Conservation (phyloP, 768 basidiomycete species). For the Leccinum incarnatum region DNA sequence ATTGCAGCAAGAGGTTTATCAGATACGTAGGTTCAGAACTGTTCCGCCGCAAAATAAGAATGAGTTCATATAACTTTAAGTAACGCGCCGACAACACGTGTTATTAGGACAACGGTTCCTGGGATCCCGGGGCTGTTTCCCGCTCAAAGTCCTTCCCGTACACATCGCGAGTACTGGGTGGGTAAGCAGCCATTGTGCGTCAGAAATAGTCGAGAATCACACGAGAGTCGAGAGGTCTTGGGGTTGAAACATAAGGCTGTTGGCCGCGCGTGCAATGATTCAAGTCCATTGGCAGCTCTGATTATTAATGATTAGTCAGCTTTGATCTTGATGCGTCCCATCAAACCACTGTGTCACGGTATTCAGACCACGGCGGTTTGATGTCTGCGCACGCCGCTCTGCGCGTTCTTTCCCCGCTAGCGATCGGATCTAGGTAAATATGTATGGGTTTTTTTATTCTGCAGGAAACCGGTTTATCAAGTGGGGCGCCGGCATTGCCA, state of each 20-base stretch:
- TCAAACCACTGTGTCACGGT: too few relatives aligned
- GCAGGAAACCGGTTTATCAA: not conserved
- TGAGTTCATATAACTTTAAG: not conserved
- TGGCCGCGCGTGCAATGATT: too few relatives aligned
- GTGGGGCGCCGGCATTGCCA: not conserved
- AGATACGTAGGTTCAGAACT: not conserved
- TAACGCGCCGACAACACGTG: not conserved
- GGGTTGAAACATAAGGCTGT: too few relatives aligned
- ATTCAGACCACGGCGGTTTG: not conserved
- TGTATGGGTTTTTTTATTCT: not conserved
- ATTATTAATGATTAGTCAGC: not conserved
- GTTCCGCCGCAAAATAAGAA: not conserved
- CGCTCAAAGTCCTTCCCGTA: not conserved
- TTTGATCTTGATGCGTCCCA: not conserved
- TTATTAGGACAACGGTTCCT: not conserved
- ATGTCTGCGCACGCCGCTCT: not conserved
- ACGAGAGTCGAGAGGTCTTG: not conserved
- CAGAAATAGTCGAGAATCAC: not conserved
- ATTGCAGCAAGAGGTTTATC: not conserved
- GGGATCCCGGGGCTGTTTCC: not conserved
- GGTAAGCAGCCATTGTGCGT: not conserved
- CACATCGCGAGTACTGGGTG: not conserved
- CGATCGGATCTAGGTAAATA: not conserved
- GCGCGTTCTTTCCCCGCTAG: constrained; percentile 1
- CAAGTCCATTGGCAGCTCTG: too few relatives aligned